Conservation (phyloP, 1,139 yeast genomes). For the Pichia sp. region DNA sequence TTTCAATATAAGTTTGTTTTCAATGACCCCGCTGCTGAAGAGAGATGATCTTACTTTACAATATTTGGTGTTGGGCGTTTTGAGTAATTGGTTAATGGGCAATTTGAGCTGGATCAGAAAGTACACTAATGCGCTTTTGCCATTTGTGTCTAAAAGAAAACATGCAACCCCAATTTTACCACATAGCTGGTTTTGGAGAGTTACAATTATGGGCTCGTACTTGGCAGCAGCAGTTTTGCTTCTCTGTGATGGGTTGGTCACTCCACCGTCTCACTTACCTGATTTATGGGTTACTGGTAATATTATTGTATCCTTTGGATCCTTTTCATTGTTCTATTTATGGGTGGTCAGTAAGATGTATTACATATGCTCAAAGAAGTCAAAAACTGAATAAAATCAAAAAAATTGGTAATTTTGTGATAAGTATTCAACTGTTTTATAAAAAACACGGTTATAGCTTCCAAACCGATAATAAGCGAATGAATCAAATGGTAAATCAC, state of each 20-base stretch:
- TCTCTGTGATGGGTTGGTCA: slow-evolving; percentile 39
- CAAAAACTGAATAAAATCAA: slow-evolving; percentile 2
- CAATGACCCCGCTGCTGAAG: slow-evolving; percentile 79
- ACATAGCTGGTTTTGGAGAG: slow-evolving; percentile 42
- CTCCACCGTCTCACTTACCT: slow-evolving; percentile 59
- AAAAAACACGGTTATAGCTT: no score
- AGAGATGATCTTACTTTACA: slow-evolving; percentile 71
- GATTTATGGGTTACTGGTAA: slow-evolving; percentile 83
- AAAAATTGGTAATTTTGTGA: no score
- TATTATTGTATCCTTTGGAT: slow-evolving; percentile 63
- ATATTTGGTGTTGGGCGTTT: slow-evolving; percentile 48
- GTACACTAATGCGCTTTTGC: slow-evolving; percentile 29
- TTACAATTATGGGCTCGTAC: slow-evolving; percentile 54
- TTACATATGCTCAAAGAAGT: slow-evolving; percentile 10
- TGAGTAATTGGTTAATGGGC: slow-evolving; percentile 84
- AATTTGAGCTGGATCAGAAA: slow-evolving; percentile 38
- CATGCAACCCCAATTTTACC: slow-evolving; percentile 43
- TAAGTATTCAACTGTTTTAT: no score
- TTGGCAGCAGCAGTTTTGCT: slow-evolving; percentile 45
- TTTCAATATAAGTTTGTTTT: slow-evolving; percentile 73
- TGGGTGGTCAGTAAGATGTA: slow-evolving; percentile 58
- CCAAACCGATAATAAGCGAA: no score
- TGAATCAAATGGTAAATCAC: no score
- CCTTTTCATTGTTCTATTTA: slow-evolving; percentile 68
- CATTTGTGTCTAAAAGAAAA: slow-evolving; percentile 20